Base-by-base conservation (phyloP, 345 rosid genomes). In the Sonneratia alba region DNA sequence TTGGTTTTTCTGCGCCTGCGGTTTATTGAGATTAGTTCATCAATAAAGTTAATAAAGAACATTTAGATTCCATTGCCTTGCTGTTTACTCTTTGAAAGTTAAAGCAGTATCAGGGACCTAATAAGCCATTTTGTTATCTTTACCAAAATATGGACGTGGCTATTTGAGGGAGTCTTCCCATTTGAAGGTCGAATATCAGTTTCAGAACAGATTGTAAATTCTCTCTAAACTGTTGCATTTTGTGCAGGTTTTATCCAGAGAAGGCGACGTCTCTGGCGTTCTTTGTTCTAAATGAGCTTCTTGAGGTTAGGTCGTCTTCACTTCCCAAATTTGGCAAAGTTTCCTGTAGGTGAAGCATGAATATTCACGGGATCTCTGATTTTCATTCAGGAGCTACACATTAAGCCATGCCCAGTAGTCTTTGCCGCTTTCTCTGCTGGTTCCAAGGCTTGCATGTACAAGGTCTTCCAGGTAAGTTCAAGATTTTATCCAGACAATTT, bases 371-470 rank as follows among this genome's bases (percentile, higher is more conserved):
- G n/a, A 14, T 36, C 67, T 51, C 16, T 63, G 18, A 34, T 66
- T 42, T 64, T 14, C 37, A 42, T 59, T 49, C 72, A 72, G 75
- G 72, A 77, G 48, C 79, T 72, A n/a, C 65, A 68, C 43, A 49
- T 72, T 18, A 77, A 82, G 81, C 85, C 92, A 45, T 85, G 91
- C 80, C 96, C 99, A n/a, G 82, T 90, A 67, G 87, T 90, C 74
- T 88, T 92, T 76, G 82, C 87, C 36, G 86, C 99, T 36, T 78
- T 95, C 78, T 95, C 97, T 76, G 97, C 93, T 1, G 91, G 91
- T 82, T 76, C 97, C 1, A 92, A 95, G 83, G 96, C 97, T 75
- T 92, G 96, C 79, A 82, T 90, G 97, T 86, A 87, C 84, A 90
- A 95, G 85, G 88, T 86, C 37, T 82, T 87, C 67, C 93, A 95